Evolutionary conservation across 192 early-diverging fungal species (phyloP).

Genomic region (Pilaira anomala): DNA sequence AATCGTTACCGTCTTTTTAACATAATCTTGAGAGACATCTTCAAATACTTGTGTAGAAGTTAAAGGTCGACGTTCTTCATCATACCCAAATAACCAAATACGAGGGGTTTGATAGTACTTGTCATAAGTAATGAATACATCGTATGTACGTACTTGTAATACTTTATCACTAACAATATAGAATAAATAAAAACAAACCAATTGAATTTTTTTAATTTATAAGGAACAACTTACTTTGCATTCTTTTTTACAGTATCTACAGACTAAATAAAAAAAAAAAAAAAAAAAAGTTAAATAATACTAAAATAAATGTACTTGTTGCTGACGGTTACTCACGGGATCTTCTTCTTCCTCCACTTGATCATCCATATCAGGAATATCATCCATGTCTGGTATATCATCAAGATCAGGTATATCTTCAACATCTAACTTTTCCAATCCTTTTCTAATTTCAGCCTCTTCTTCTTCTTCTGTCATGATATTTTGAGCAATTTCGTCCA

Average conservation of each 20-base stretch:
- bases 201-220: too few species aligned
- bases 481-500: slow-evolving; percentile 62
- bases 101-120: slow-evolving; percentile 99
- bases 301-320: too few species aligned
- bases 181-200: background rate
- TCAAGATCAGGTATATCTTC: slow-evolving; percentile 44
- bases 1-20: slow-evolving; percentile 98
- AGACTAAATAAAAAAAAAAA: slow-evolving; percentile 3
- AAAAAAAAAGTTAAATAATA: background rate
- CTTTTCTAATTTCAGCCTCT: slow-evolving; percentile 17
- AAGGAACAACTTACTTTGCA: slow-evolving; percentile 5
- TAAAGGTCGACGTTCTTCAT: slow-evolving; percentile 82
- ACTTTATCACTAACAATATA: slow-evolving; percentile 86
- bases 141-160: slow-evolving; percentile 90
- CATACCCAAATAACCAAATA: slow-evolving; percentile 96
- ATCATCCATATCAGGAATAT: slow-evolving; percentile 84
- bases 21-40: slow-evolving; percentile 98
- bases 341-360: slow-evolving; percentile 76
- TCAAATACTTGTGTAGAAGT: slow-evolving; percentile 91
- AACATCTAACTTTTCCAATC: slow-evolving; percentile 20
- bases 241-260: slow-evolving; percentile 10
- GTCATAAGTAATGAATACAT: slow-evolving; percentile 99
- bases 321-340: slow-evolving; percentile 57
- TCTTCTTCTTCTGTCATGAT: slow-evolving; percentile 51
- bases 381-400: slow-evolving; percentile 83